Evolutionary conservation across 371 early-diverging fungal genomes (phyloP), one percentile per base, ranked within the genome.

Genomic region (Mucor indicus): DNA sequence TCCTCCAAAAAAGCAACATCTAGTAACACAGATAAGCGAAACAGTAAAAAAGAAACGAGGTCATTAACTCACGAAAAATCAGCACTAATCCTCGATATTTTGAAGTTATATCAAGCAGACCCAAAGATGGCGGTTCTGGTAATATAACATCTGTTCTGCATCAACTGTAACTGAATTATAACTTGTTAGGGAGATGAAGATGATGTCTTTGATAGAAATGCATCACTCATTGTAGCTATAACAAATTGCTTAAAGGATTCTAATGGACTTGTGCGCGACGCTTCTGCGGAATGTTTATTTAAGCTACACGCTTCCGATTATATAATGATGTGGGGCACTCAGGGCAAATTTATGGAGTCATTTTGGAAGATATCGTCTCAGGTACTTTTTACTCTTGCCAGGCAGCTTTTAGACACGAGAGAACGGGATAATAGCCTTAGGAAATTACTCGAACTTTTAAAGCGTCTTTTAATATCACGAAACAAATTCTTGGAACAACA

Each of bases 31-130:
- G 67, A 57, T 13, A 61, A 58, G 40, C 60, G 55, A 13, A 20
- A 19, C 25, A 39, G 61, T 31, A 54, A 60, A 51, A 35, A 56
- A 65, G 53, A 69, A 48, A 54, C 56, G 39, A 38, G 60, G 57
- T 32, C 47, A 19, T 8, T 54, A 53, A 6, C 69, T 67, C 29
- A 72, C 57, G 80, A 83, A 39, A 75, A 78, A 47, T 65, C 72
- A 37, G 90, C 89, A 46, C 60, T 89, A 17, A 64, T 89, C 19
- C 48, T 81, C 24, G 77, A 79, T 50, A 67, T 89, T 12, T 67
- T 91, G 38, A 80, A 76, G 50, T 71, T 84, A 41, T 91, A 86
- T 68, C 70, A 76, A 33, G 72, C 67, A 8, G 83, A 82, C 56
- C 89, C 89, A 1, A 53, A 71, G 21, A 55, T 87, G 38, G 84